Percentiles rank a stretch among this genome's conserved stretches.
phyloP scores from a whole-genome alignment of 208 protist species.

The Angomonas desouzai region DNA sequence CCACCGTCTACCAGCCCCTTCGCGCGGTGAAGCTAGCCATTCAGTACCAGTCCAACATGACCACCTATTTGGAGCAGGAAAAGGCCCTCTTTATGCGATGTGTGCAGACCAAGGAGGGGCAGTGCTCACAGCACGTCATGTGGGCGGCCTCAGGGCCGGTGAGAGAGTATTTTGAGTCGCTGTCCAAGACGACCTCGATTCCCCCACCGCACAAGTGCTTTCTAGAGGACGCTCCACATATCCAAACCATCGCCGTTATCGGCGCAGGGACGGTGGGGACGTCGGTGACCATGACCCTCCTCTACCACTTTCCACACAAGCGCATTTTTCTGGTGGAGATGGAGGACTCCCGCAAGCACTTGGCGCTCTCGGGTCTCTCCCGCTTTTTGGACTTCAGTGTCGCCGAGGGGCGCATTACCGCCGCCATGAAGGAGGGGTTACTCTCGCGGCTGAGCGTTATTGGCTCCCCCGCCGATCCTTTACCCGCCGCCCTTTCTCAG shows the following conservation, averaged over 20 bases:
- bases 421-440: slow-evolving; percentile 21
- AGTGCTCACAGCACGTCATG: slow-evolving; percentile 76
- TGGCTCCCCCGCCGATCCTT: slow-evolving; percentile 24
- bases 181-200: not conserved
- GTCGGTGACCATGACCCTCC: slow-evolving; percentile 65
- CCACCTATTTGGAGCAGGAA: slow-evolving; percentile 34
- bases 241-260: slow-evolving; percentile 60
- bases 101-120: slow-evolving; percentile 29
- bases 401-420: slow-evolving; percentile 23
- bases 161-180: not conserved
- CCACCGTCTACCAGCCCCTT: slow-evolving; percentile 37
- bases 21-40: slow-evolving; percentile 38
- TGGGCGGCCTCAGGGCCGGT: slow-evolving; percentile 33
- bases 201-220: not conserved
- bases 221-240: slow-evolving; percentile 1
- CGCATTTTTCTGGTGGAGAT: slow-evolving; percentile 71
- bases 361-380: slow-evolving; percentile 21
- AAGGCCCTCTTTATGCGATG: slow-evolving; percentile 37
- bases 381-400: slow-evolving; percentile 31
- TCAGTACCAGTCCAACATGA: slow-evolving; percentile 12
- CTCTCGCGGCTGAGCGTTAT: slow-evolving; percentile 30
- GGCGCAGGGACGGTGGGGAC: slow-evolving; percentile 79
- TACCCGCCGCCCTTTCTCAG: slow-evolving; percentile 30
- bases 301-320: slow-evolving; percentile 43
- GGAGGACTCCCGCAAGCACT: slow-evolving; percentile 29